Evolutionary conservation across 345 rosid genomes (phyloP), one percentile per base, ranked within the genome.

Genomic region (Eucalyptus curtisii): DNA sequence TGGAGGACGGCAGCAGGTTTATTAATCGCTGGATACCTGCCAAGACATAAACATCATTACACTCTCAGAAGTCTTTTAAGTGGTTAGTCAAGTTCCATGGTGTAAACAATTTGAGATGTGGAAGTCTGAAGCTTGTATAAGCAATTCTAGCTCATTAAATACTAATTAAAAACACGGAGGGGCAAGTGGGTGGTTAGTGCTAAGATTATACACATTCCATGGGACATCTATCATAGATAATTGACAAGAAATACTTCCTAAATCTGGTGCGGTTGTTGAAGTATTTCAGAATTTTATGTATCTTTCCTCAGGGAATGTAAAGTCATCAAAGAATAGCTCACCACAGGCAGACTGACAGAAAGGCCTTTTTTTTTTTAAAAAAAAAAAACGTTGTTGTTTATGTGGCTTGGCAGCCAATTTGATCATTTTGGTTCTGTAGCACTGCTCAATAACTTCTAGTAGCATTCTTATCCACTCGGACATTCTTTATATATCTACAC

Each of bases 21-120:
- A 92, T 98, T 98, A 89, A 98, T 98, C 42, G 99, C 99, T 30
- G 99, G 99, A 92, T 98, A 98, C 99, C 99, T 98, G 95, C 86
- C 52, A 90, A 16, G 8, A 76, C 82, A 76, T 76, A 13, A 40
- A 4, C 25, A 71, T 71, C 81, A 33, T 33, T 37, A 37, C 81
- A 71, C 81, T 33, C 27, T 37, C 0, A 20, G 82, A 7, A 76
- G 30, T 76, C 82, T 76, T 61, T 76, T 76, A 76, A 76, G 47
- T 76, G 47, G 45, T 8, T 76, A 2, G 82, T 76, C 82, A 76
- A 76, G 47, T 16, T 76, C 82, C 82, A 37, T 10, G 82, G 82
- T 1, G 15, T 76, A 76, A 76, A 76, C 27, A 76, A 37, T 76
- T 76, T 76, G 30, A 76, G 30, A 76, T 76, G 82, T 37, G 47